Evolutionary conservation across 2,329 filamentous ascomycete genomes (phyloP), one percentile per base, ranked within the genome.

Genomic region (Colletotrichum gigasporum): DNA sequence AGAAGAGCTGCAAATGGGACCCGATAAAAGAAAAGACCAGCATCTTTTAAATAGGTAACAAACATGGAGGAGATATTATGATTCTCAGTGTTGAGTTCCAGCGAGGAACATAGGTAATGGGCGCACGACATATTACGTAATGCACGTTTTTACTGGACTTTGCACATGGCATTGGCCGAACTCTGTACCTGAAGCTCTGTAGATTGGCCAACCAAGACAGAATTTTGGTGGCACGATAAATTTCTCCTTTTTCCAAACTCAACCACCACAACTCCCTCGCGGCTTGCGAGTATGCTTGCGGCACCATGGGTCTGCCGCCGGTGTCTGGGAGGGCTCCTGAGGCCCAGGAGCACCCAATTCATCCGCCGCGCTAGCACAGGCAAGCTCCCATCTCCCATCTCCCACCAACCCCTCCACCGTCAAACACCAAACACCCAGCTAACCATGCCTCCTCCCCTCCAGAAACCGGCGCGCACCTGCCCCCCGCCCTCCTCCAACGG

Each of bases 401-500:
- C 7, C 14, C 39, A 20, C 37, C 8, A 22, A 5, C 28, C 5
- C 28, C 12, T 44, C 41, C 18, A 26, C 32, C 59, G 50, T 50
- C n/a, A 35, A 20, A 47, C 22, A 24, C 39, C 45, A 20, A 57
- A 55, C 44, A 44, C 34, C 50, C 16, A 18, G 34, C 30, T 44
- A 35, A n/a, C 16, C 65, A 37, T 16, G 26, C 20, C 12, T 37
- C 51, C 35, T 18, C 16, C 37, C 47, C n/a, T n/a, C 35, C 63
- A 76, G 74, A 67, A 67, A 67, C 68, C 50, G 69, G 73, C 69
- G 71, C 71, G 34, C 69, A 72, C 11, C 79, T 87, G 20, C 85
- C 87, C 0, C 78, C 81, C 9, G 82, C 83, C 41, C 82, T 91
- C 55, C 82, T 91, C 61, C 80, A 83, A 41, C 85, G 89, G 66